phyloP scores from a whole-genome alignment of 2,329 filamentous ascomycete species.

The Aspergillus versicolor region DNA sequence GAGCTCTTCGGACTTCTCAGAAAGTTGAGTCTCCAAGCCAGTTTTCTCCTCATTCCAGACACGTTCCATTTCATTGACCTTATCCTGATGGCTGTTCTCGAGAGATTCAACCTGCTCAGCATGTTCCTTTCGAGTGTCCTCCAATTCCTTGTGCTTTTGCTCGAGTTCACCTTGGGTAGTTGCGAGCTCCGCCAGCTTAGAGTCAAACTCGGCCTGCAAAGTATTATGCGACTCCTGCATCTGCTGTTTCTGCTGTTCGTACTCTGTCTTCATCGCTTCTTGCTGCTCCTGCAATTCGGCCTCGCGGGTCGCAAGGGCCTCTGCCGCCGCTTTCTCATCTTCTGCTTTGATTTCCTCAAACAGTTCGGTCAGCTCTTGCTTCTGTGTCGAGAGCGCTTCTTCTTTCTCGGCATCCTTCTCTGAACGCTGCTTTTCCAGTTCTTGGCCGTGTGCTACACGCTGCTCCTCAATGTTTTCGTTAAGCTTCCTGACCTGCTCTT shows the following conservation, averaged over 20 bases:
- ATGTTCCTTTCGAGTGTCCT: constrained; percentile 29
- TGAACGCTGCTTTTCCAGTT: constrained; percentile 28
- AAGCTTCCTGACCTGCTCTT: constrained; percentile 39
- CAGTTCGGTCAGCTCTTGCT: constrained; percentile 45
- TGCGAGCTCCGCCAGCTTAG: constrained; percentile 35
- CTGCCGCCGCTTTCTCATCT: constrained; percentile 40
- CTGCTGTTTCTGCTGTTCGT: constrained; percentile 38
- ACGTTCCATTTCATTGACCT: constrained; percentile 28
- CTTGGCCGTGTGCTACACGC: constrained; percentile 46
- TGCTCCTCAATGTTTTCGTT: constrained; percentile 41
- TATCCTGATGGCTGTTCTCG: constrained; percentile 25
- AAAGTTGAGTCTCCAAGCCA: constrained; percentile 36
- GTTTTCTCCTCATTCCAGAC: constrained; percentile 34
- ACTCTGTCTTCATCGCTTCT: constrained; percentile 34
- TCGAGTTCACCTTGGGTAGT: constrained; percentile 25
- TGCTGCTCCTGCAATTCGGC: constrained; percentile 45
- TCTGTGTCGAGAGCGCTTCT: constrained; percentile 42
- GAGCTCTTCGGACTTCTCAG: constrained; percentile 42
- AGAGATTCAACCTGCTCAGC: constrained; percentile 27
- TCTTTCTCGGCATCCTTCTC: constrained; percentile 28
- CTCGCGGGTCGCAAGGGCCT: constrained; percentile 38
- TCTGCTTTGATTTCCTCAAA: constrained; percentile 49
- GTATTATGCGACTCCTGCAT: constrained; percentile 37
- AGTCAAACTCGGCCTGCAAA: constrained; percentile 38
- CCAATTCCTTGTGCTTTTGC: constrained; percentile 32